These are phyloP conservation scores for Ogataea nakhonphanomensis DNA, from an alignment of 805 yeast species.

Conservation along the genomic window DNA sequence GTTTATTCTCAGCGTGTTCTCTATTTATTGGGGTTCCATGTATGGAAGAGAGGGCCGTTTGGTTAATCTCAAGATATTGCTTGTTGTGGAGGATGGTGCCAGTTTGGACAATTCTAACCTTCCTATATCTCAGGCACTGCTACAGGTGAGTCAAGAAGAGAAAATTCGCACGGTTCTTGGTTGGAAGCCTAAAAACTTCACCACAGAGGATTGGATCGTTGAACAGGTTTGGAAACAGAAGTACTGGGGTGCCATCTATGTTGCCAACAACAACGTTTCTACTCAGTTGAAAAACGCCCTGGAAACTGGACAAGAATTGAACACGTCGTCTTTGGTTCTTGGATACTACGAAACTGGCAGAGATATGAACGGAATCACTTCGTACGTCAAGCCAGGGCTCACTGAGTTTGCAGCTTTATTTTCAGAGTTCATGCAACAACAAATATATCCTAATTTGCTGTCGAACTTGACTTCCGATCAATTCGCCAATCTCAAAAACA, in stretches of 20 bases:
- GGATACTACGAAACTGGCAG: constrained; percentile 58
- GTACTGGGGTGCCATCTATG: constrained; percentile 63
- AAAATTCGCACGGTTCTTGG: constrained; percentile 26
- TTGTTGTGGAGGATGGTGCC: constrained; percentile 36
- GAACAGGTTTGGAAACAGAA: constrained; percentile 48
- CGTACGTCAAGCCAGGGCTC: constrained; percentile 45
- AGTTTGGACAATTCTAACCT: constrained; percentile 24
- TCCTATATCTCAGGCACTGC: constrained; percentile 31
- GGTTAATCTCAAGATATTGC: constrained; percentile 36
- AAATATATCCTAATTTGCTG: constrained; percentile 29
- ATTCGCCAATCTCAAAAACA: constrained; percentile 20
- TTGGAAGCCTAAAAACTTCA: constrained; percentile 36
- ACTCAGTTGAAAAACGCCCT: constrained; percentile 41
- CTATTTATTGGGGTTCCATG: constrained; percentile 51
- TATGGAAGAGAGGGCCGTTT: constrained; percentile 31
- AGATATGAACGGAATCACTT: constrained; percentile 48
- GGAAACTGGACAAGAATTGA: constrained; percentile 30
- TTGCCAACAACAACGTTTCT: constrained; percentile 42
- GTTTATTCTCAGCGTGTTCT: constrained; percentile 37
- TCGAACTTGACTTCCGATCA: constrained; percentile 25
- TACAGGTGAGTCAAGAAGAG: constrained; percentile 15
- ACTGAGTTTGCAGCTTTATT: constrained; percentile 34
- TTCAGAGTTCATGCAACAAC: constrained; percentile 12
- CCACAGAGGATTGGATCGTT: constrained; percentile 36
- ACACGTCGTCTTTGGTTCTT: constrained; percentile 23